A percentile compares a stretch with the other conserved stretches of the same genome.
These are phyloP conservation scores for Blastobotrys parvus DNA, from an alignment of 805 yeast species.

Conservation along the genomic window DNA sequence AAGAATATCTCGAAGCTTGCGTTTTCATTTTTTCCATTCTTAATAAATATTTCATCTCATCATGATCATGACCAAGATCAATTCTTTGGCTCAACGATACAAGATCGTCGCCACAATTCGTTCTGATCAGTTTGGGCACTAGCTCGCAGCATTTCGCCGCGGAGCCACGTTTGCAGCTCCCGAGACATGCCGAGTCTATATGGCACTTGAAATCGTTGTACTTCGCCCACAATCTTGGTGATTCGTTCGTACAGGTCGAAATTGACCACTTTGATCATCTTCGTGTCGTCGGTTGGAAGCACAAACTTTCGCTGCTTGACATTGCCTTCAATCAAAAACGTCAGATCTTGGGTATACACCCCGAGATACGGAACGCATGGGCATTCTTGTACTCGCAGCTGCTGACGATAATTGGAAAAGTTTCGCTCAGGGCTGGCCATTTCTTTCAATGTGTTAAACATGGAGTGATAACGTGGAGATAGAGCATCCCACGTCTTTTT, in stretches of 20 bases:
- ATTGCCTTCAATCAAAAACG: slow-evolving; percentile 32
- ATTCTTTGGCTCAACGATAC: slow-evolving; percentile 28
- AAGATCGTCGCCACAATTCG: slow-evolving; percentile 30
- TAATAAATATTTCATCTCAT: neutral
- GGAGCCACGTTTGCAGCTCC: slow-evolving; percentile 28
- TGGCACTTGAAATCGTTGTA: slow-evolving; percentile 27
- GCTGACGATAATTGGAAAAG: slow-evolving; percentile 26
- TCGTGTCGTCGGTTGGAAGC: slow-evolving; percentile 2
- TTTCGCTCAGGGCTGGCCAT: slow-evolving; percentile 29
- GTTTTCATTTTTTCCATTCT: too few relatives aligned
- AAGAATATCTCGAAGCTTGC: too few relatives aligned
- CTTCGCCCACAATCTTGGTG: slow-evolving; percentile 23
- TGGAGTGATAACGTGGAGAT: slow-evolving; percentile 19
- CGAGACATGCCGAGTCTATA: slow-evolving; percentile 14
- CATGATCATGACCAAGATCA: neutral
- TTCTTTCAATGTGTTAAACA: slow-evolving; percentile 20
- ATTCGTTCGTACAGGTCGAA: slow-evolving; percentile 28
- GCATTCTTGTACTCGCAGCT: slow-evolving; percentile 17
- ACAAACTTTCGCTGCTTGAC: slow-evolving; percentile 14
- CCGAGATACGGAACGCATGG: slow-evolving; percentile 32
- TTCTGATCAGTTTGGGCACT: slow-evolving; percentile 25
- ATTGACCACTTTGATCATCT: slow-evolving; percentile 22
- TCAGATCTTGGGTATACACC: slow-evolving; percentile 28
- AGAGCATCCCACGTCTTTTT: slow-evolving; percentile 28
- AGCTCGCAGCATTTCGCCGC: slow-evolving; percentile 25